Evolutionary conservation across 768 basidiomycete species (phyloP), one percentile per base, ranked within the genome.

Genomic region (Tylopilus felleus): DNA sequence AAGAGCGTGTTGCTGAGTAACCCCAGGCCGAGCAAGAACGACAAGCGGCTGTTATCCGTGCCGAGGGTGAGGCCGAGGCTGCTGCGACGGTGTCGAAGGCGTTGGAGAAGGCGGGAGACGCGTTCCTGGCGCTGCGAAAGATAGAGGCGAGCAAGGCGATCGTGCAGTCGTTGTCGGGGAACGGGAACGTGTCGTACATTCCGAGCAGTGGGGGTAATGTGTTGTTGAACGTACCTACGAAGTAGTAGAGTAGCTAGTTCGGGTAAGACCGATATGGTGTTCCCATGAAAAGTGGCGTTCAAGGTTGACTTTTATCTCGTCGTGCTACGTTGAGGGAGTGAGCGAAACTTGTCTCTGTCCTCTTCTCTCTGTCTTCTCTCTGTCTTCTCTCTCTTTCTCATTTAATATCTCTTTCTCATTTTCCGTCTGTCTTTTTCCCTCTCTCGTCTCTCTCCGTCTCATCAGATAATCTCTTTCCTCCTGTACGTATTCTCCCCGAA

Each of bases 71-170:
- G 76, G 97, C 96, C 2, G 95, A 98, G 74, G 97, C 97, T 5
- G 97, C 97, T 2, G 75, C 84, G 56, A 96, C 93, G 49, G 96
- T 99, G 65, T 95, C 93, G 17, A 80, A 77, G 55, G 90, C 97
- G 22, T 74, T 99, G 67, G 89, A 91, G 65, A 90, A 86, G 76
- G 96, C 97, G 2, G 96, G 96, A 9, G 95, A 97, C 64, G 95
- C 92, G 29, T 96, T 99, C 73, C 85, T 99, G 48, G 85, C 91
- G 55, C 83, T 99, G 70, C 80, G 97, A 62, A 90, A 93, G 75
- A 99, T 99, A 65, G 97, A 99, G 75, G 94, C 97, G 49, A 90
- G 88, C 79, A 93, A 98, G 76, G 97, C 96, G 52, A 98, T 99
- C 67, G 97, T 88, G 50, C 83, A 86, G 65, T 93, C 91, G 58